A percentile compares a stretch with the other conserved stretches of the same genome.
Conservation (phyloP, 768 basidiomycete genomes). For the Glaciozyma martinii region DNA sequence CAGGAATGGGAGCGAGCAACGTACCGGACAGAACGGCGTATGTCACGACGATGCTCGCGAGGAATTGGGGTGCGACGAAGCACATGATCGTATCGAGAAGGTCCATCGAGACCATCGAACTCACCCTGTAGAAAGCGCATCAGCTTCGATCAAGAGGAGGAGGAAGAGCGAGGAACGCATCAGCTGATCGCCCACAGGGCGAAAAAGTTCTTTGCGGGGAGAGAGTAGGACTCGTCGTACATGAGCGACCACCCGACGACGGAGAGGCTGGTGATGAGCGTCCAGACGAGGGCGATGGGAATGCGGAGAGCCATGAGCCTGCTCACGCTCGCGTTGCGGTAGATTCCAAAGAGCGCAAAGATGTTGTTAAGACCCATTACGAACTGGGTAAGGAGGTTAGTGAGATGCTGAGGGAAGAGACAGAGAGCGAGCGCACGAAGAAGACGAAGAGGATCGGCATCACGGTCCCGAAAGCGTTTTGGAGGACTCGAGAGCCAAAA, state of each 20-base stretch:
- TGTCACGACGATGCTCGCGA: not conserved
- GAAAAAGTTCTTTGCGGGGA: constrained; percentile 16
- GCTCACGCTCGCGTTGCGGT: too few relatives aligned
- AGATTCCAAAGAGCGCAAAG: too few relatives aligned
- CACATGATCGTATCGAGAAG: constrained; percentile 8
- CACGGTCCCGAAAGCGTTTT: too few relatives aligned
- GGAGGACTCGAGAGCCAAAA: too few relatives aligned
- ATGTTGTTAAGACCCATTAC: too few relatives aligned
- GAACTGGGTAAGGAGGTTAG: too few relatives aligned
- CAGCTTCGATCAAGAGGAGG: too few relatives aligned
- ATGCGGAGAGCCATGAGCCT: not conserved
- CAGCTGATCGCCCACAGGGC: constrained; percentile 11
- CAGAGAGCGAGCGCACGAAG: too few relatives aligned
- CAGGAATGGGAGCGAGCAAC: not conserved
- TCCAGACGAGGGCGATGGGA: constrained; percentile 8
- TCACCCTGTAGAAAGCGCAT: not conserved
- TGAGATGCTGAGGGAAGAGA: too few relatives aligned
- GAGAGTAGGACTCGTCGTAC: constrained; percentile 12
- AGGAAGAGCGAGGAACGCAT: not conserved
- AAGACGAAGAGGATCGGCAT: too few relatives aligned
- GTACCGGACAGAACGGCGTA: not conserved
- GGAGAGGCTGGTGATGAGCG: constrained; percentile 4
- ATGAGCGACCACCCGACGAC: constrained; percentile 5
- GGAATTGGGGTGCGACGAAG: not conserved
- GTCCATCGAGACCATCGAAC: constrained; percentile 12